These are phyloP conservation scores for Hypoxylon sp. DNA, from an alignment of 2,329 filamentous ascomycete species.

Conservation along the genomic window DNA sequence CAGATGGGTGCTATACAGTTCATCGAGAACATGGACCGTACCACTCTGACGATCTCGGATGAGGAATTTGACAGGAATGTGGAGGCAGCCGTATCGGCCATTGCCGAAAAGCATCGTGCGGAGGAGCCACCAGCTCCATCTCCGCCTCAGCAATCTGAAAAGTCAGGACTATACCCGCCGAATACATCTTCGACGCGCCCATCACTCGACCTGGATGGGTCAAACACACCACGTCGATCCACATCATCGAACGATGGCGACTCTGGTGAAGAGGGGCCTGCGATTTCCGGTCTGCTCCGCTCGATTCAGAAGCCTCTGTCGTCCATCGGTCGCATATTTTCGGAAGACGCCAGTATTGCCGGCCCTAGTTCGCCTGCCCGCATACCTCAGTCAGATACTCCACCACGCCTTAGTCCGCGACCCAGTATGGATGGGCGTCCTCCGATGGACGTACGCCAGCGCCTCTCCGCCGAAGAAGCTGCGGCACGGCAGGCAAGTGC, in stretches of 20 bases:
- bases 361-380: constrained; percentile 57
- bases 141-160: constrained; percentile 61
- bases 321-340: constrained; percentile 95
- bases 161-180: constrained; percentile 51
- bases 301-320: constrained; percentile 92
- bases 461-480: constrained; percentile 83
- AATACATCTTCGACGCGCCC: constrained; percentile 63
- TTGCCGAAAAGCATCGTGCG: constrained; percentile 86
- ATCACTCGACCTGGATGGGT: constrained; percentile 58
- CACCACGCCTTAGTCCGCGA: constrained; percentile 50
- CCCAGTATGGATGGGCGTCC: constrained; percentile 54
- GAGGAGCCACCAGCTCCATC: constrained; percentile 61
- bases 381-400: constrained; percentile 55
- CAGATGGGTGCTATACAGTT: constrained; percentile 95
- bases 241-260: constrained; percentile 66
- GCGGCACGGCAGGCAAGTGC: constrained; percentile 91
- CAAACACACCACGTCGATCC: constrained; percentile 64
- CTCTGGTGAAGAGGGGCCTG: constrained; percentile 77
- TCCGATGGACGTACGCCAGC: constrained; percentile 55
- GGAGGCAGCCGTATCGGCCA: constrained; percentile 94
- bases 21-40: constrained; percentile 95
- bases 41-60: constrained; percentile 91
- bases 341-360: constrained; percentile 70
- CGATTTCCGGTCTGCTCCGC: constrained; percentile 86
- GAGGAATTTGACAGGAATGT: constrained; percentile 97